Evolutionary conservation across 768 basidiomycete genomes (phyloP), one percentile per base, ranked within the genome.

Genomic region (Sporobolomyces phaffii): DNA sequence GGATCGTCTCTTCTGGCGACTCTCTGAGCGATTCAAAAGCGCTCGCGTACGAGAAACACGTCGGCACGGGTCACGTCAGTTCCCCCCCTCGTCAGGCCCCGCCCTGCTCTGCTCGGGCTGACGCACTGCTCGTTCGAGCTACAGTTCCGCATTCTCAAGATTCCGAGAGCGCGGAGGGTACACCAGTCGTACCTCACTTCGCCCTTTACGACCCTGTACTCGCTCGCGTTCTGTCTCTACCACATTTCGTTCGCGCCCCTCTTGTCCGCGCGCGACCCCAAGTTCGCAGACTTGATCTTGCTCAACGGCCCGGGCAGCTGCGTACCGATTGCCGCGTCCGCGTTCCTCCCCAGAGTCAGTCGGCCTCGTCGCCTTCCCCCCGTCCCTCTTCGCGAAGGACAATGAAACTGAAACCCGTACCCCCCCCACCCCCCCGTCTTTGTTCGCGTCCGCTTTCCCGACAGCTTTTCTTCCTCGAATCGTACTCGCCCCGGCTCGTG

Each of bases 221-320:
- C 90, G 17, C 78, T 94, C 48, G 62, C 82, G 22, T 77, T 77
- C 40, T 87, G 88, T 67, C 73, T 90, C 33, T 84, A 84, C 76
- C 79, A 84, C 68, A 74, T 91, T 65, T 82, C 84, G 0, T 50
- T 89, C 38, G 65, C 74, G 2, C 88, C 87, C 3, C 67, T 81
- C n/a, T 20, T 62, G 5, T 20, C 14, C 33, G 34, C 68, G 65
- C 57, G 72, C 41, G 50, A 34, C 3, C 43, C 70, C 14, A 65
- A 79, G 5, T 84, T 85, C 73, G 83, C 85, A 31, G 91, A 97
- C 63, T 79, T 90, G 33, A 80, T 99, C 53, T 79, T 99, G 56
- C 78, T 98, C 33, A 98, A 98, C 77, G 96, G 96, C 2, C 96
- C 96, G 0, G 94, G 96, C 20, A 97, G 94, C 9, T 93, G 90